Evolutionary conservation across 2,329 filamentous ascomycete genomes (phyloP).

Genomic region (Alternaria sp.): DNA sequence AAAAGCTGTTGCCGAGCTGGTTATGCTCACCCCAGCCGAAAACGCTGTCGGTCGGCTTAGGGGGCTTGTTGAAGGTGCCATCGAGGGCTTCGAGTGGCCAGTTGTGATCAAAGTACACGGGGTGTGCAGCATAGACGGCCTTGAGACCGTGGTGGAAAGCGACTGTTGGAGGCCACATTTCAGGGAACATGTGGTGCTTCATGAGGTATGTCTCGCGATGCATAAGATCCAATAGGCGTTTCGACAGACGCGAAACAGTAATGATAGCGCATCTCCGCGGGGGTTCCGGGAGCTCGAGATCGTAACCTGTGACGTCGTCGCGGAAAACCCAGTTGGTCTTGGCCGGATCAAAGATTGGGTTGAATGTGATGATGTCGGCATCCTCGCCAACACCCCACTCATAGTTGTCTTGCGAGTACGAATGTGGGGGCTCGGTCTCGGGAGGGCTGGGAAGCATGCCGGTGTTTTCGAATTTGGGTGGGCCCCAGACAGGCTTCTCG

Average conservation of each 20-base stretch:
- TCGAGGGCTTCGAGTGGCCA: constrained; percentile 63
- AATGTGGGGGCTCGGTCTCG: constrained; percentile 68
- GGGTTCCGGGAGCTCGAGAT: constrained; percentile 60
- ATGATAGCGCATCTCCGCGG: constrained; percentile 79
- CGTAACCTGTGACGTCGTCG: constrained; percentile 72
- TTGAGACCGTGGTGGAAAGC: constrained; percentile 80
- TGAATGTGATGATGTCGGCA: constrained; percentile 75
- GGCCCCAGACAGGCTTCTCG: constrained; percentile 69
- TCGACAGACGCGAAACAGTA: constrained; percentile 76
- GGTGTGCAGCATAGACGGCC: constrained; percentile 78
- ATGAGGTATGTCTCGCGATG: constrained; percentile 76
- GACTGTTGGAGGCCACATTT: constrained; percentile 78
- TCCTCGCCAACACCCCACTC: constrained; percentile 79
- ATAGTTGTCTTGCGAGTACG: constrained; percentile 69
- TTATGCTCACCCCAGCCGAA: constrained; percentile 62
- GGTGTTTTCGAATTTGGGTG: constrained; percentile 53
- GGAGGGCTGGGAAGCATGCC: constrained; percentile 65
- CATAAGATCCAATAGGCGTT: constrained; percentile 75
- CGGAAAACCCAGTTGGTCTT: constrained; percentile 76
- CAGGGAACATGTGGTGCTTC: constrained; percentile 75
- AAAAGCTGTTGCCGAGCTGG: constrained; percentile 58
- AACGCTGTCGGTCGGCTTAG: constrained; percentile 53
- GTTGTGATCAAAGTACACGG: constrained; percentile 78
- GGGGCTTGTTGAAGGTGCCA: constrained; percentile 57
- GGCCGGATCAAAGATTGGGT: constrained; percentile 79